Conservation (phyloP, 225 moss, liverwort and hornwort species). For the Bryoerythrophyllum caledonicum region DNA sequence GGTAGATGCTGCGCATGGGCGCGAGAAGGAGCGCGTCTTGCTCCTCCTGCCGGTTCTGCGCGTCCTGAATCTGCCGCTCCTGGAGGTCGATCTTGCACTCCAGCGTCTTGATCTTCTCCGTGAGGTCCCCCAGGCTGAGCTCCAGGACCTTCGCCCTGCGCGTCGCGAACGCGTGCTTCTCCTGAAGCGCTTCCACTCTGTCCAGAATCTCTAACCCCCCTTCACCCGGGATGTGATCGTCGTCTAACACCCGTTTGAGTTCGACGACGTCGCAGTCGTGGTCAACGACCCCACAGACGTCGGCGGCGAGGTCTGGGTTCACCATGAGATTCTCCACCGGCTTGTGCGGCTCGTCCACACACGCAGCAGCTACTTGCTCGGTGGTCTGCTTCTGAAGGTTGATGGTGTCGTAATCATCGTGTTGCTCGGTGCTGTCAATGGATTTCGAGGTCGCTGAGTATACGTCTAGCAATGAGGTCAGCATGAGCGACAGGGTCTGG, state of each 20-base stretch:
- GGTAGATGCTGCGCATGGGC: conserved; percentile 41
- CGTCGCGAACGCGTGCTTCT: conserved; percentile 20
- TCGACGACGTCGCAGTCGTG: background rate
- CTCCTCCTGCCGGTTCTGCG: conserved; percentile 23
- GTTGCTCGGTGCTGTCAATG: background rate
- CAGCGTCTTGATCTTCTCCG: conserved; percentile 39
- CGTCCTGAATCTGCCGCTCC: conserved; percentile 17
- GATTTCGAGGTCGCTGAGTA: conserved; percentile 18
- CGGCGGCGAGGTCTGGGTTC: conserved; percentile 18
- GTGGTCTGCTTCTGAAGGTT: conserved; percentile 10
- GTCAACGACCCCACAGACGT: conserved; percentile 12
- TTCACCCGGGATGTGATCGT: conserved; percentile 22
- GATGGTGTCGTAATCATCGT: background rate
- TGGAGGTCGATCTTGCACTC: conserved; percentile 22
- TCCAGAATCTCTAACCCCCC: conserved; percentile 34
- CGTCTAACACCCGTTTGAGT: conserved; percentile 12
- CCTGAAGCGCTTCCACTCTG: conserved; percentile 33
- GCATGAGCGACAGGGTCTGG: background rate
- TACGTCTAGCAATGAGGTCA: background rate
- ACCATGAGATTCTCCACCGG: conserved; percentile 34
- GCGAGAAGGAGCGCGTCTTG: conserved; percentile 22
- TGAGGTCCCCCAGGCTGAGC: conserved; percentile 37
- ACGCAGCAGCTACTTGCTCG: conserved; percentile 12
- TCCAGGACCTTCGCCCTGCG: conserved; percentile 32
- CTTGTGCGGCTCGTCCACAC: conserved; percentile 23